Base-by-base conservation (phyloP, 768 basidiomycete genomes). In the Naganishia kalamii region DNA sequence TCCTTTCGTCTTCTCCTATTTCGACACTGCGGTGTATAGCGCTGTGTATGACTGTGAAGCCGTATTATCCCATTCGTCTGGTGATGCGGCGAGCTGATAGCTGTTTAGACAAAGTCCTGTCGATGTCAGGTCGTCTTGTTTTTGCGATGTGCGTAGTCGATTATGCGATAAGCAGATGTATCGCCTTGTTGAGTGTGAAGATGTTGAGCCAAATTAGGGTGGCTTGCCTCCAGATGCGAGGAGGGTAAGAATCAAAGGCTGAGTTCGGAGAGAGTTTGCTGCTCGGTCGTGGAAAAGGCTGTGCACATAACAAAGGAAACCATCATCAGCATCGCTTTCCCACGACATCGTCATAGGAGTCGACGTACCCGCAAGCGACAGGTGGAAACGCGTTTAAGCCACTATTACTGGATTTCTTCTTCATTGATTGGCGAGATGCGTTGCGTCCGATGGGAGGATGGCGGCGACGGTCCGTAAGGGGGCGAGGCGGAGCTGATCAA, bases 211-310 rank as follows among this genome's bases (percentile, higher is more conserved):
- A 66, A 77, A 68, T 77, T 77, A 77, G 69, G 76, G 76, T 60
- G 76, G 76, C 66, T 77, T 77, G 65, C 70, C 74, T 64, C 72
- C 76, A 57, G 69, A 71, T 67, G 72, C 72, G 65, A 75, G 70
- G 19, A 76, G 69, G 29, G 70, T 62, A 62, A 74, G 71, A 68
- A 75, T 74, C 29, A 72, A 69, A 29, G 72, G 37, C 63, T 41
- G 63, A 54, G 41, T 57, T 52, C 63, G 50, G 41, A 64, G 37
- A 47, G 63, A 52, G 51, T 21, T 64, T 51, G 63, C 50, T 43
- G 51, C 50, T 5, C 30, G 63, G 63, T 52, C 47, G 51, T 30
- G 30, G 51, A 52, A 44, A 23, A 44, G 43, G 63, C 63, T 64
- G 30, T 41, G 21, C 2, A 17, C 15, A 40, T 19, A 23, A 47